Base-by-base conservation (phyloP, 352 stramenopile genomes). In the Phytophthora melonis region DNA sequence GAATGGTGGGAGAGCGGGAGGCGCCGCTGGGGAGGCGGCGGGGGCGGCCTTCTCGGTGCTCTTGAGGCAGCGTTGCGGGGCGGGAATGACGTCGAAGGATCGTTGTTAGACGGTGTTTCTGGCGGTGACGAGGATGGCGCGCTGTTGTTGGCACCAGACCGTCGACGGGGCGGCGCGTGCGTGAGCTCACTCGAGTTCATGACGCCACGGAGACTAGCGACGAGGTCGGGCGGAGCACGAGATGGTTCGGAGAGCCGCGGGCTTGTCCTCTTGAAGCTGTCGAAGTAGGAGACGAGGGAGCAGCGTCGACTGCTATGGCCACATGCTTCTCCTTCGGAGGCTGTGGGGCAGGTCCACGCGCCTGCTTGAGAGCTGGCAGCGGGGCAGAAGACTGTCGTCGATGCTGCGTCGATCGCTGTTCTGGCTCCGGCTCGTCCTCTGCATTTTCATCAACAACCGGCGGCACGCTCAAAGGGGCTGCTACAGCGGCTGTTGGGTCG, bases 181-280 rank as follows among this genome's bases (percentile, higher is more conserved):
- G 81, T 85, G 7, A 92, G 72, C 50, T 94, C 87, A 16, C 80
- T 89, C 14, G 87, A 91, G 68, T 90, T 92, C 87, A 94, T 94
- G 11, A 94, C 83, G 14, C 87, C 86, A 30, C 78, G 83, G 10
- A 94, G 62, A 62, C 80, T 82, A 1, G 75, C 77, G 0, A 94
- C 75, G 47, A 92, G 80, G 27, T 91, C 84, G 16, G 81, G 66
- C 3, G 82, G 86, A 10, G 77, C 81, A 11, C 73, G 66, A 30
- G 78, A 68, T 10, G 67, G 74, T 3, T 79, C 72, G 3, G 64
- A 70, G 2, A 72, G 25, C 7, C 47, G 49, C 66, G 58, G 9
- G 36, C 75, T 23, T 16, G 19, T 43, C 34, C 47, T 61, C 30
- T 34, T 14, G 58, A 63, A 16, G 39, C 54, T 14, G 34, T 62